Evolutionary conservation across 148 eudicot genomes (phyloP).

Genomic region (Nepenthes mirabilis): DNA sequence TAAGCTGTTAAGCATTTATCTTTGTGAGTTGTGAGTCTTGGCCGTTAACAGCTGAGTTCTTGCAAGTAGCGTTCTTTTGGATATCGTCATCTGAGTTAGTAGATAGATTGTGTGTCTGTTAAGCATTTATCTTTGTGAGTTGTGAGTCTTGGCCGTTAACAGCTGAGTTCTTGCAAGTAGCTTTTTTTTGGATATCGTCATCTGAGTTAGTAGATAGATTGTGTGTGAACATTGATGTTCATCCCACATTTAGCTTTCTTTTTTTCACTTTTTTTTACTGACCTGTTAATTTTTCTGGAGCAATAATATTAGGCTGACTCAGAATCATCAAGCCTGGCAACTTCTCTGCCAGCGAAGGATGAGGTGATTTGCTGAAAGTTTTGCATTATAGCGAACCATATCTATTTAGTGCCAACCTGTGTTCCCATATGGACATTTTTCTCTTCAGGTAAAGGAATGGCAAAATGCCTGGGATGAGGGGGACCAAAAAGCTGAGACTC

Average conservation of each 20-base stretch:
- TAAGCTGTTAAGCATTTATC: too few species aligned
- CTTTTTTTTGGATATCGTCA: too few species aligned
- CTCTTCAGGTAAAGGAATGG: conserved; percentile 18
- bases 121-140: too few species aligned
- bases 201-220: too few species aligned
- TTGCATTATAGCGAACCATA: not conserved
- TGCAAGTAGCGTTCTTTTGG: too few species aligned
- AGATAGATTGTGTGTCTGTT: too few species aligned
- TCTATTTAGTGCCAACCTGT: not conserved
- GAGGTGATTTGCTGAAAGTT: conserved; percentile 10
- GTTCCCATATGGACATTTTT: conserved; percentile 3
- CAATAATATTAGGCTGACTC: conserved; percentile 18
- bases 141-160: too few species aligned
- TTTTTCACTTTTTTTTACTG: not conserved
- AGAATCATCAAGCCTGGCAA: conserved; percentile 20
- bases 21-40: too few species aligned
- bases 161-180: too few species aligned
- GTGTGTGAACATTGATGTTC: not conserved
- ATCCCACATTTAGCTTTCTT: not conserved
- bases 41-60: too few species aligned
- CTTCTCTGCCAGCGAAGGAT: conserved; percentile 11
- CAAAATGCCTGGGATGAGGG: conserved; percentile 18
- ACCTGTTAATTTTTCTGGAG: too few species aligned
- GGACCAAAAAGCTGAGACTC: conserved; percentile 10
- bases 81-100: too few species aligned